phyloP scores from a whole-genome alignment of 768 basidiomycete species.

The Russula lepida region DNA sequence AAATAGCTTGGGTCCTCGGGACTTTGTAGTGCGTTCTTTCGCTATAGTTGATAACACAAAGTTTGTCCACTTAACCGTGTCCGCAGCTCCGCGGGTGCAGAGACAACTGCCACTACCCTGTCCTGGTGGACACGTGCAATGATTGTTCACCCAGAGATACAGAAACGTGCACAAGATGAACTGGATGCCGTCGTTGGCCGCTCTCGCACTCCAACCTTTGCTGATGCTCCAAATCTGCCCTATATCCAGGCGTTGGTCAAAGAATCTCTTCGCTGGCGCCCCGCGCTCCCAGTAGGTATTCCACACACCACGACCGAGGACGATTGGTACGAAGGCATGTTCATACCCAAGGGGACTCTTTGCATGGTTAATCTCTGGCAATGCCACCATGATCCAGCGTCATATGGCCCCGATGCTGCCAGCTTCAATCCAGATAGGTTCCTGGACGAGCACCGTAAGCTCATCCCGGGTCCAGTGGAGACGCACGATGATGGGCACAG shows the following conservation, averaged over 20 bases:
- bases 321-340: slow-evolving; percentile 24
- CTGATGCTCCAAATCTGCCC: not conserved
- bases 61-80: not conserved
- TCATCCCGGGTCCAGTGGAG: slow-evolving; percentile 3
- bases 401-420: slow-evolving; percentile 16
- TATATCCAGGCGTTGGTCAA: slow-evolving; percentile 6
- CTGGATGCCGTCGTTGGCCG: slow-evolving; percentile 5
- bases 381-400: not conserved
- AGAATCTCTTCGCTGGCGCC: slow-evolving; percentile 13
- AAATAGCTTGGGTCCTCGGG: slow-evolving; percentile 17
- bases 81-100: not conserved
- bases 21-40: slow-evolving; percentile 9
- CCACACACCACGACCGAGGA: slow-evolving; percentile 20
- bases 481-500: slow-evolving; percentile 14
- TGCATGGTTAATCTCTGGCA: slow-evolving; percentile 25
- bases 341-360: slow-evolving; percentile 31
- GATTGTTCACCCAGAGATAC: slow-evolving; percentile 14
- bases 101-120: slow-evolving; percentile 8
- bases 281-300: not conserved
- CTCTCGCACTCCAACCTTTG: not conserved
- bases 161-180: slow-evolving; percentile 10
- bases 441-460: slow-evolving; percentile 4
- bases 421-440: slow-evolving; percentile 21
- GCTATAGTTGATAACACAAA: not conserved
- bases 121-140: slow-evolving; percentile 15